Evolutionary conservation across 176 grass and related monocot species (phyloP).

Genomic region (Lolium rigidum): DNA sequence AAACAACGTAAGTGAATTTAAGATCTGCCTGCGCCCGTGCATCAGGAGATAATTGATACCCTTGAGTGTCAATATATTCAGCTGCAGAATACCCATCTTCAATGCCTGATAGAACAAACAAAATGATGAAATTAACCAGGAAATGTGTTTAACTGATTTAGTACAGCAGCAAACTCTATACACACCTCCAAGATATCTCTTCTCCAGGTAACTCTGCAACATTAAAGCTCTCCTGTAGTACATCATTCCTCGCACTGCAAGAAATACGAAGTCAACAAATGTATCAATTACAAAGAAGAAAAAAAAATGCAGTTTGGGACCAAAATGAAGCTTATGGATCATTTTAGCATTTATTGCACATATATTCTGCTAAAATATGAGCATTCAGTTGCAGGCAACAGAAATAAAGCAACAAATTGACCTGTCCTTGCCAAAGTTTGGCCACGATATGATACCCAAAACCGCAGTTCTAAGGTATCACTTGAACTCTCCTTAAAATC

Average conservation of each 20-base stretch:
- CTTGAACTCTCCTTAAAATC: conserved; percentile 72
- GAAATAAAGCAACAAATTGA: conserved; percentile 38
- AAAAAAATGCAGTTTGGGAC: conserved; percentile 19
- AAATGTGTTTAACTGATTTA: conserved; percentile 36
- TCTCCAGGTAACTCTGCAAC: conserved; percentile 97
- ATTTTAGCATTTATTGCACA: conserved; percentile 24
- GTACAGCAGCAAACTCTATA: conserved; percentile 16
- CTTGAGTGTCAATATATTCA: conserved; percentile 81
- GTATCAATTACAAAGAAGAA: conserved; percentile 36
- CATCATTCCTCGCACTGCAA: conserved; percentile 97
- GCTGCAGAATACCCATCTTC: conserved; percentile 78
- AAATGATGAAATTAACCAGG: conserved; percentile 25
- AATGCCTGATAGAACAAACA: conserved; percentile 58
- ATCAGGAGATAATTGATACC: conserved; percentile 81
- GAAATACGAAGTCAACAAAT: conserved; percentile 43
- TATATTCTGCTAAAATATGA: conserved; percentile 1
- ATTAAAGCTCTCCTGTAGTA: conserved; percentile 96
- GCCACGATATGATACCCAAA: conserved; percentile 96
- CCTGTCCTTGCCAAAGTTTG: conserved; percentile 99
- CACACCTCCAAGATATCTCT: conserved; percentile 76
- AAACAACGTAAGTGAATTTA: conserved; percentile 98
- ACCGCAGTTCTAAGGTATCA: conserved; percentile 87
- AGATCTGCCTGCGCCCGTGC: conserved; percentile 91
- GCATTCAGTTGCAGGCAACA: conserved; percentile 17
- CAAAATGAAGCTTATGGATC: conserved; percentile 27